Conservation (phyloP, 306 rosid genomes). For the Sicyos edulis region DNA sequence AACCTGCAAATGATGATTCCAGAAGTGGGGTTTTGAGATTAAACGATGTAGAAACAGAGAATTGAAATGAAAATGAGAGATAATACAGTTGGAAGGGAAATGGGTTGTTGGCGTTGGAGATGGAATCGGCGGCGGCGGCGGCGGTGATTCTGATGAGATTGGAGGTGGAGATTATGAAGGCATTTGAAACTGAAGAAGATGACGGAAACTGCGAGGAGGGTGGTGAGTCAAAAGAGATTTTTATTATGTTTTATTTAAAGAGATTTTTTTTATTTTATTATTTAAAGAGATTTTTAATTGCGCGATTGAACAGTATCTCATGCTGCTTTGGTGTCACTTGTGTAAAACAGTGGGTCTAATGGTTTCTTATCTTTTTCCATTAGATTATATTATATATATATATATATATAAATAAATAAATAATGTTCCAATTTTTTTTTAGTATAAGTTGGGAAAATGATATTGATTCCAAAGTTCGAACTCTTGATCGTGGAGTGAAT, state of each 20-base stretch:
- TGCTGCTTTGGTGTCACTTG: not conserved
- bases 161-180: not conserved
- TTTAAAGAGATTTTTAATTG: too few species aligned
- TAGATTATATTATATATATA: too few species aligned
- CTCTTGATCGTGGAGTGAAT: too few species aligned
- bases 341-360: constrained; percentile 7
- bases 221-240: not conserved
- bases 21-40: not conserved
- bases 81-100: not conserved
- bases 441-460: too few species aligned
- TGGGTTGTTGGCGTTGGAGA: not conserved
- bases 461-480: too few species aligned
- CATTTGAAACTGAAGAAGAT: constrained; percentile 6
- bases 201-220: constrained; percentile 12
- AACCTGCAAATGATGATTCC: not conserved
- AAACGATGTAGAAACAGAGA: not conserved
- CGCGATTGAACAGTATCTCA: too few species aligned
- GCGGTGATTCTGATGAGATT: not conserved
- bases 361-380: not conserved
- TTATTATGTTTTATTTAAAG: too few species aligned
- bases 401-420: too few species aligned
- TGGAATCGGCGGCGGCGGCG: not conserved
- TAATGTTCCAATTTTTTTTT: too few species aligned
- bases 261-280: too few species aligned
- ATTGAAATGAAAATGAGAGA: not conserved